A percentile compares a stretch with the other conserved stretches of the same genome.
These are phyloP conservation scores for Torulaspora maleeae DNA, from an alignment of 805 yeast genomes.

Conservation along the genomic window DNA sequence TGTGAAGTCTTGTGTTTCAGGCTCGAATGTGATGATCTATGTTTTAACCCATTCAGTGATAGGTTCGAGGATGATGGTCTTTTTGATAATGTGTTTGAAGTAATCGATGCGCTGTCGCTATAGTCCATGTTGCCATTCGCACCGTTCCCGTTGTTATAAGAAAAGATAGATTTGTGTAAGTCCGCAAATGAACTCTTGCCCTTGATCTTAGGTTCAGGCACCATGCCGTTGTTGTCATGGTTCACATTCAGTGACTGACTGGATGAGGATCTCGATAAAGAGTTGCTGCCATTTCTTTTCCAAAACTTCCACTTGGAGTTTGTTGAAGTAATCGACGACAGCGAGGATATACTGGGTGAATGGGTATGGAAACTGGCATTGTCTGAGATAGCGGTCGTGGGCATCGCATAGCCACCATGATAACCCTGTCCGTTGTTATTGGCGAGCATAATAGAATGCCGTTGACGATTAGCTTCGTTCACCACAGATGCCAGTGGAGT, in stretches of 20 bases:
- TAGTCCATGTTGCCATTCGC: constrained; percentile 7
- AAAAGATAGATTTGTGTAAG: constrained; percentile 22
- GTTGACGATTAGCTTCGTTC: constrained; percentile 13
- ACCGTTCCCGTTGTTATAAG: constrained; percentile 8
- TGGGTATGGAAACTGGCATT: constrained; percentile 13
- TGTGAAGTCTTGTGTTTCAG: constrained; percentile 35
- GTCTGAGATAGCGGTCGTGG: not conserved
- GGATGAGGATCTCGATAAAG: constrained; percentile 17
- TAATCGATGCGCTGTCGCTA: constrained; percentile 7
- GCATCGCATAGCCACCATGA: constrained; percentile 2
- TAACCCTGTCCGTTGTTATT: constrained; percentile 5
- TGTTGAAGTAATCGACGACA: constrained; percentile 16
- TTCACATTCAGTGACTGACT: constrained; percentile 10
- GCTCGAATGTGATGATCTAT: constrained; percentile 23
- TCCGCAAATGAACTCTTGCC: constrained; percentile 24
- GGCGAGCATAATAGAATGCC: constrained; percentile 11
- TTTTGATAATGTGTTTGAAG: constrained; percentile 14
- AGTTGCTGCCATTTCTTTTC: constrained; percentile 24
- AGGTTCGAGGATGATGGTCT: constrained; percentile 25
- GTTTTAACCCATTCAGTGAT: constrained; percentile 21
- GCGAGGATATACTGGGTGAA: constrained; percentile 23
- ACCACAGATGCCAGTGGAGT: constrained; percentile 16
- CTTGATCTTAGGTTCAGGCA: constrained; percentile 12
- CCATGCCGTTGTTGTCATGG: not conserved
- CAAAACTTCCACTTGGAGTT: constrained; percentile 35